phyloP scores from a whole-genome alignment of 1,284 basidiomycete species.

The Leucoagaricus sp. region DNA sequence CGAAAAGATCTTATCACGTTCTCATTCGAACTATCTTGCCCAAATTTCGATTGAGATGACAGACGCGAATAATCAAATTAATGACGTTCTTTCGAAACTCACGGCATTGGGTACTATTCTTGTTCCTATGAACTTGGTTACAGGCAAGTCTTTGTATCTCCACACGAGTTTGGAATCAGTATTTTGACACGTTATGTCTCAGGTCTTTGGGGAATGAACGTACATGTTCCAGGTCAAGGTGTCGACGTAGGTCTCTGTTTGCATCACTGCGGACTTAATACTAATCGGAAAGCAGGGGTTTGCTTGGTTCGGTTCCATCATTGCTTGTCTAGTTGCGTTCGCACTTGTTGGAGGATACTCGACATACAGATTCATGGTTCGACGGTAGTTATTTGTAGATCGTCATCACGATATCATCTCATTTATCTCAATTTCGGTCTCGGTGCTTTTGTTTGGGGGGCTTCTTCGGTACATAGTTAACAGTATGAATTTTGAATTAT shows the following conservation, averaged over 20 bases:
- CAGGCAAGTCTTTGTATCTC: constrained; percentile 50
- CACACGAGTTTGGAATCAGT: not conserved
- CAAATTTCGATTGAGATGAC: constrained; percentile 99
- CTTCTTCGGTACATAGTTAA: no score
- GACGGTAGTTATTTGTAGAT: constrained; percentile 20
- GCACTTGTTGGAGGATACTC: constrained; percentile 82
- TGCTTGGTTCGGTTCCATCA: constrained; percentile 86
- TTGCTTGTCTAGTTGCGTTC: constrained; percentile 76
- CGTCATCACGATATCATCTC: not conserved
- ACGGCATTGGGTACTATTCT: constrained; percentile 98
- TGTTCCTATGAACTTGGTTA: constrained; percentile 95
- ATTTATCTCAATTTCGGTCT: no score
- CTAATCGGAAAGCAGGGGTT: constrained; percentile 39
- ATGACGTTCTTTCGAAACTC: constrained; percentile 98
- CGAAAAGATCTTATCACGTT: constrained; percentile 97
- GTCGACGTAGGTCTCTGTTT: constrained; percentile 34
- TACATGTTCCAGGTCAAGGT: constrained; percentile 87
- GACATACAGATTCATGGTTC: constrained; percentile 78
- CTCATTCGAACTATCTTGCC: constrained; percentile 98
- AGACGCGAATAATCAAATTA: constrained; percentile 99
- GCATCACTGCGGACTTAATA: not conserved
- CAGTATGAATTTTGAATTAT: not conserved
- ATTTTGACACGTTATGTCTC: constrained; percentile 18
- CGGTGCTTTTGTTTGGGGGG: no score
- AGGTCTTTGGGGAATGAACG: constrained; percentile 91